Evolutionary conservation across 441 rosid genomes (phyloP).

Genomic region (Erodium texanum): DNA sequence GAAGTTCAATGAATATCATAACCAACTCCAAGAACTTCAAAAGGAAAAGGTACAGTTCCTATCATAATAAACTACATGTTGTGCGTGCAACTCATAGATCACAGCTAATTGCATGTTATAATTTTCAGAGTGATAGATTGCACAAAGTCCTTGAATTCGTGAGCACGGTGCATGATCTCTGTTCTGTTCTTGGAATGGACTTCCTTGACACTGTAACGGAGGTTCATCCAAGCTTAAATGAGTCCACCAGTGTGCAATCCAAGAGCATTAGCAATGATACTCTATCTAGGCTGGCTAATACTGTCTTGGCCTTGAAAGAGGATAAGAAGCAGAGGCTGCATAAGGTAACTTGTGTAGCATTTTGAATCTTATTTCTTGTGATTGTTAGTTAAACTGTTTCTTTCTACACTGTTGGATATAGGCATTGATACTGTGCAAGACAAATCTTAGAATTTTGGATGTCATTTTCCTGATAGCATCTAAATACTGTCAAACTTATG

Average conservation of each 20-base stretch:
- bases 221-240: constrained; percentile 96
- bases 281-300: constrained; percentile 72
- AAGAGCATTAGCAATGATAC: constrained; percentile 97
- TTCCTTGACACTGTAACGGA: constrained; percentile 71
- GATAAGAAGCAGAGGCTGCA: constrained; percentile 88
- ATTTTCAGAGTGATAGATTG: constrained; percentile 78
- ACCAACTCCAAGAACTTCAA: constrained; percentile 83
- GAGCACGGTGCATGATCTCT: constrained; percentile 86
- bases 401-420: not conserved
- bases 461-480: too few relatives aligned
- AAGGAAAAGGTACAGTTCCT: constrained; percentile 65
- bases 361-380: not conserved
- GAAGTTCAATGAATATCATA: constrained; percentile 71
- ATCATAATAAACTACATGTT: constrained; percentile 4
- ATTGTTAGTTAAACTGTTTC: not conserved
- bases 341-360: constrained; percentile 40
- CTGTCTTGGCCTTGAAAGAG: constrained; percentile 63
- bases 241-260: constrained; percentile 56
- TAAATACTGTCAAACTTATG: too few relatives aligned
- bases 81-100: constrained; percentile 1
- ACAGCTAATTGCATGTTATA: constrained; percentile 21
- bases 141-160: constrained; percentile 85
- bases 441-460: too few relatives aligned
- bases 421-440: too few relatives aligned
- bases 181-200: constrained; percentile 91